A percentile compares a stretch with the other conserved stretches of the same genome.
Conservation (phyloP, 169 alveolate species). For the Amoebophrya sp. region DNA sequence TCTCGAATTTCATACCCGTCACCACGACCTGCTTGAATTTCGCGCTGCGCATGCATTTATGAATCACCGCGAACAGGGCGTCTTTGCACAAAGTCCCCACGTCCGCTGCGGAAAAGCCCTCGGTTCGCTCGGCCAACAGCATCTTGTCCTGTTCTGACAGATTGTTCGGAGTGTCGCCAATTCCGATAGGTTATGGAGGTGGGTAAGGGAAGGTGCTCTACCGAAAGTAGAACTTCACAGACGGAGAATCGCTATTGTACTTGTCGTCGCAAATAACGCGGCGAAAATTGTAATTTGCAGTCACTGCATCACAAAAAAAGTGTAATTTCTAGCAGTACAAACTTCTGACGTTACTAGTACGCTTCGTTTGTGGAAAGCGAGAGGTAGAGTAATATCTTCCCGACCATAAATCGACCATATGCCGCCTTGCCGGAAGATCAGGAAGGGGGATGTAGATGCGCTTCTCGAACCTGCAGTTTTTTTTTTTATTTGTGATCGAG, state of each 20-base stretch:
- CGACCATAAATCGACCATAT: constrained; percentile 57
- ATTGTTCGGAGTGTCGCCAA: background rate
- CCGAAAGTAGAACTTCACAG: background rate
- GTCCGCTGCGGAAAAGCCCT: constrained; percentile 85
- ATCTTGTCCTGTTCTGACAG: background rate
- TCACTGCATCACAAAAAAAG: constrained; percentile 39
- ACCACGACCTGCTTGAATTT: constrained; percentile 72
- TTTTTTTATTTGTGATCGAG: too few relatives aligned
- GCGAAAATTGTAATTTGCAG: background rate
- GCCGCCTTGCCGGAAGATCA: constrained; percentile 77
- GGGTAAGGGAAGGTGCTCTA: background rate
- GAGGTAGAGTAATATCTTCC: constrained; percentile 60
- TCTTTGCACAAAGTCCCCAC: constrained; percentile 75
- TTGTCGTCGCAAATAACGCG: background rate
- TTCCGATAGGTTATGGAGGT: background rate
- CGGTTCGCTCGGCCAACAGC: constrained; percentile 52
- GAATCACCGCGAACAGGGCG: constrained; percentile 81
- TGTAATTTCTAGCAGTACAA: constrained; percentile 64
- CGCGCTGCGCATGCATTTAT: constrained; percentile 74
- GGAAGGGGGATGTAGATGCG: constrained; percentile 98
- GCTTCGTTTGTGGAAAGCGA: constrained; percentile 53
- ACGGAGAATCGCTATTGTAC: background rate
- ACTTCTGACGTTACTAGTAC: constrained; percentile 57
- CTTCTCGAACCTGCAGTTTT: constrained; percentile 78
- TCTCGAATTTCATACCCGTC: too few relatives aligned